Evolutionary conservation across 2,329 filamentous ascomycete genomes (phyloP).

Genomic region (Cordyceps militaris): DNA sequence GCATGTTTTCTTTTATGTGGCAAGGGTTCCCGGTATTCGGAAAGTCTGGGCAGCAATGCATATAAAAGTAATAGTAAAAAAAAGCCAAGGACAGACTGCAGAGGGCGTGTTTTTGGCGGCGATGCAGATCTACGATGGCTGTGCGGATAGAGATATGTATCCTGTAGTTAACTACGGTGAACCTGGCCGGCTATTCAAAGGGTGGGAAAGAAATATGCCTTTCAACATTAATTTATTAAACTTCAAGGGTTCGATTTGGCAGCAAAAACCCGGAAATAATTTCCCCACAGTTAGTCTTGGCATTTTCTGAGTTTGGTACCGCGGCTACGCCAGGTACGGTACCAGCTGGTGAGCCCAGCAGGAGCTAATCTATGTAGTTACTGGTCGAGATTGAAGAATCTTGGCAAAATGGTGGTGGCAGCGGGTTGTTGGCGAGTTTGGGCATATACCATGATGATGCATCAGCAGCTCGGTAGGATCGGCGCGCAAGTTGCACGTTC

Average conservation of each 20-base stretch:
- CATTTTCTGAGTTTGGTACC: not conserved
- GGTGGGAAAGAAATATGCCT: not conserved
- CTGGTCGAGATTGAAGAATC: no score
- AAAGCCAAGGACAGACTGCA: not conserved
- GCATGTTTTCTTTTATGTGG: not conserved
- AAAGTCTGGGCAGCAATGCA: not conserved
- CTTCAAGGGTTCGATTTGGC: not conserved
- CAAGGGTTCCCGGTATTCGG: not conserved
- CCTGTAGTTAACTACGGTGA: not conserved
- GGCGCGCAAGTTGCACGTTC: not conserved
- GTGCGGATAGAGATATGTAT: not conserved
- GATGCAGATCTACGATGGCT: not conserved
- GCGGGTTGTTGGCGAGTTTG: not conserved
- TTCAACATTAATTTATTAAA: not conserved
- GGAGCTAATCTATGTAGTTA: no score
- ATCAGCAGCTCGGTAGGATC: not conserved
- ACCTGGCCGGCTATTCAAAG: not conserved
- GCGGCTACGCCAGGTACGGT: no score
- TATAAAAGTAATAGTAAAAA: no score
- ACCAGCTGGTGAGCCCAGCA: no score
- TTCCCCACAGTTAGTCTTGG: slow-evolving; percentile 1
- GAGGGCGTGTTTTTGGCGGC: not conserved
- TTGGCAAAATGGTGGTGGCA: not conserved
- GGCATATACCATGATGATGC: not conserved
- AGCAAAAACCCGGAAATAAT: slow-evolving; percentile 1